These are phyloP conservation scores for Fusarium sp. DNA, from an alignment of 2,329 filamentous ascomycete genomes.

Conservation along the genomic window DNA sequence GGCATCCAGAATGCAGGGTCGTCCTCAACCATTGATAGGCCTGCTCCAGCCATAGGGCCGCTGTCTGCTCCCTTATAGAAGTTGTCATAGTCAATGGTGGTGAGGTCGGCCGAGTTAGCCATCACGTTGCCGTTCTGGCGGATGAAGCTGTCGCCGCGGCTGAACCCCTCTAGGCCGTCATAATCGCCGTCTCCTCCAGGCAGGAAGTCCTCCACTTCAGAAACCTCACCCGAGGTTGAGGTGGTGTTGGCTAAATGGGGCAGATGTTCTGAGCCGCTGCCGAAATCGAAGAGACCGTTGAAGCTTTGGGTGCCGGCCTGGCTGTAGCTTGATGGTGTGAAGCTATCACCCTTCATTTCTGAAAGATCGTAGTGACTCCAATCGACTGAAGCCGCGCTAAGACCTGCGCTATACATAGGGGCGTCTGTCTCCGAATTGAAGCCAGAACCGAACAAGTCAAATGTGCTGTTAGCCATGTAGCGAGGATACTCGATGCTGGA, in stretches of 20 bases:
- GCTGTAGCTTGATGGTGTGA: constrained; percentile 68
- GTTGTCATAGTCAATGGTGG: constrained; percentile 67
- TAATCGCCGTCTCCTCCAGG: constrained; percentile 63
- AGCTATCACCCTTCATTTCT: constrained; percentile 61
- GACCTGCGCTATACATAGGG: constrained; percentile 72
- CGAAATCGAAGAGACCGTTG: constrained; percentile 65
- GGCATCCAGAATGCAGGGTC: constrained; percentile 65
- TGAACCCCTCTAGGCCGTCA: constrained; percentile 56
- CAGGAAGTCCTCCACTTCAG: constrained; percentile 73
- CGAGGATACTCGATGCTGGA: constrained; percentile 66
- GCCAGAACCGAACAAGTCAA: constrained; percentile 66
- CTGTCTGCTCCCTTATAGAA: constrained; percentile 65
- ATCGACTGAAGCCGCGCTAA: constrained; percentile 67
- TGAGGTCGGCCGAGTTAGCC: constrained; percentile 59
- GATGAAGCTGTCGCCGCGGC: constrained; percentile 60
- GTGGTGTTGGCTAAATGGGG: constrained; percentile 68
- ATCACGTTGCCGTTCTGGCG: constrained; percentile 61
- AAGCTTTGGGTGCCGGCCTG: constrained; percentile 66
- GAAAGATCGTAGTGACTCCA: constrained; percentile 62
- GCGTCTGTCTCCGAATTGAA: constrained; percentile 65
- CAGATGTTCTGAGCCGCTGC: constrained; percentile 66
- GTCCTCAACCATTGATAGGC: constrained; percentile 65
- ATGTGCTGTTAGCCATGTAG: constrained; percentile 61
- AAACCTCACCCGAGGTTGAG: constrained; percentile 75
- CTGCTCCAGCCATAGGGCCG: constrained; percentile 56